Base-by-base conservation (phyloP, 1,284 basidiomycete genomes). In the Papiliotrema laurentii region DNA sequence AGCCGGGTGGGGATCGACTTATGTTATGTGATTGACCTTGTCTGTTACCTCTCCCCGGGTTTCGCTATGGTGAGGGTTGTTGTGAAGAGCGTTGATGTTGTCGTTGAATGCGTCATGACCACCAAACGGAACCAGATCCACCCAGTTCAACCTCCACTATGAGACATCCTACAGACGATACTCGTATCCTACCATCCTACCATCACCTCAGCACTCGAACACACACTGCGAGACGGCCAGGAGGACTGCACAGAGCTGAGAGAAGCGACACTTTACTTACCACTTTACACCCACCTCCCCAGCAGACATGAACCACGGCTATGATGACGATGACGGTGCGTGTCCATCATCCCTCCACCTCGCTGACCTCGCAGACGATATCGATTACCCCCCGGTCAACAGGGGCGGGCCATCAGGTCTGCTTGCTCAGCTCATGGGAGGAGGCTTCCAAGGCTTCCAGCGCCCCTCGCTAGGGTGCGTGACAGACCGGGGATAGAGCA, bases 221-320 rank as follows among this genome's bases (percentile, higher is more conserved):
- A n/a, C n/a, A n/a, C n/a, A n/a, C n/a, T n/a, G n/a, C n/a, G n/a
- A n/a, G n/a, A n/a, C n/a, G n/a, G n/a, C n/a, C n/a, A n/a, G n/a
- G n/a, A n/a, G n/a, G n/a, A n/a, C n/a, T n/a, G n/a, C n/a, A n/a
- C n/a, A n/a, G 11, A 10, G 31, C 11, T 33, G 31, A 33, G 31
- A 33, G 11, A n/a, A n/a, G 31, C 31, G n/a, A 33, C 10, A 33
- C 10, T 33, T 10, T 10, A 33, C 31, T 33, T 33, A n/a, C n/a
- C n/a, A n/a, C n/a, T n/a, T 31, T 16, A 31, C 30, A 31, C 10
- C 30, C 30, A 10, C 10, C 9, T 16, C 30, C 18, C 35, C 10
- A 11, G 48, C 13, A 53, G 63, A 22, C 26, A 73, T 73, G 71
- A 71, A 73, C 45, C 68, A 71, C 68, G 71, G 71, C 7, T 69